These are phyloP conservation scores for Lobulomyces angularis DNA, from an alignment of 192 early-diverging fungal species.

Conservation along the genomic window DNA sequence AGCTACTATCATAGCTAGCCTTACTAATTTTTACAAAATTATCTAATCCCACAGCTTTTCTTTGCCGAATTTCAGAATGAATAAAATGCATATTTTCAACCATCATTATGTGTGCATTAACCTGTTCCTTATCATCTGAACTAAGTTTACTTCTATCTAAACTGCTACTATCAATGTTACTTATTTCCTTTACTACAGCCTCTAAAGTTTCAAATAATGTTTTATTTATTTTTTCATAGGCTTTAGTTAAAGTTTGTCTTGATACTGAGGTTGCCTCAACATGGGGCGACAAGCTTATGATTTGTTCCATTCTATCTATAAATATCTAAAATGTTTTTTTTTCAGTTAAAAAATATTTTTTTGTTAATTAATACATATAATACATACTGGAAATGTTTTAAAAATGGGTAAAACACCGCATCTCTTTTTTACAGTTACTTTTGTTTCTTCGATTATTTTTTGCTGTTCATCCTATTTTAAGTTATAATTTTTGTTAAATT, in stretches of 20 bases:
- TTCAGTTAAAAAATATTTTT: background rate
- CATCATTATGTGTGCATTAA: slow-evolving; percentile 76
- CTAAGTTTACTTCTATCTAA: slow-evolving; percentile 64
- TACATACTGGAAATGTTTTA: slow-evolving; percentile 70
- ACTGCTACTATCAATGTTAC: slow-evolving; percentile 34
- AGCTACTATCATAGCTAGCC: slow-evolving; percentile 61
- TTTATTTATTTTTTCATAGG: slow-evolving; percentile 71
- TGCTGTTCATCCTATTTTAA: slow-evolving; percentile 67
- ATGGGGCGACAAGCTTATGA: slow-evolving; percentile 7
- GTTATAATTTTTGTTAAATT: slow-evolving; percentile 1
- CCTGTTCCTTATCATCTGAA: slow-evolving; percentile 55
- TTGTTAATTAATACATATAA: background rate
- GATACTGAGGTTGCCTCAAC: slow-evolving; percentile 49
- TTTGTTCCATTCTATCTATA: slow-evolving; percentile 59
- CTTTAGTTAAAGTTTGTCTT: slow-evolving; percentile 56
- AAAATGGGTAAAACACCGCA: slow-evolving; percentile 83
- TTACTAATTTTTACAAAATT: slow-evolving; percentile 75
- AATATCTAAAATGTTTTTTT: slow-evolving; percentile 39
- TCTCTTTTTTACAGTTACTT: slow-evolving; percentile 73
- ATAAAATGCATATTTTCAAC: slow-evolving; percentile 95
- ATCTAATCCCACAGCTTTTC: slow-evolving; percentile 61
- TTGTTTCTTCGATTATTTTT: slow-evolving; percentile 79
- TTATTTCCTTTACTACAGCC: slow-evolving; percentile 62
- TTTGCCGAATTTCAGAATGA: slow-evolving; percentile 60
- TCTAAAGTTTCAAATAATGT: slow-evolving; percentile 81